phyloP scores from a whole-genome alignment of 2,329 filamentous ascomycete genomes.

The Zopfia rhizophila region DNA sequence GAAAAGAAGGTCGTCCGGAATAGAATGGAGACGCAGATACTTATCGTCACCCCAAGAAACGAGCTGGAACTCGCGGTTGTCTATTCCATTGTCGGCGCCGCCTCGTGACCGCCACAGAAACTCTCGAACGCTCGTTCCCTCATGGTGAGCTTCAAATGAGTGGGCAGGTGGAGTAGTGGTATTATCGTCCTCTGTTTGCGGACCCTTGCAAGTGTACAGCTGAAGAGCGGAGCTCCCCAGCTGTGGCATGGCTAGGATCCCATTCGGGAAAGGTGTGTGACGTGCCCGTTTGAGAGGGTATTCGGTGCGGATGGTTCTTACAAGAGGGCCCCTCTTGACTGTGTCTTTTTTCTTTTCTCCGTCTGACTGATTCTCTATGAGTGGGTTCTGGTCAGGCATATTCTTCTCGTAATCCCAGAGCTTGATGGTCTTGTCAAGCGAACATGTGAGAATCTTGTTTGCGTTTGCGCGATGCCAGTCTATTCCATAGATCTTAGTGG shows the following conservation, averaged over 20 bases:
- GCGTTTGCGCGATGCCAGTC: slow-evolving; percentile 88
- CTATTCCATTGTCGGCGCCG: slow-evolving; percentile 68
- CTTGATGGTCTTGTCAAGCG: slow-evolving; percentile 90
- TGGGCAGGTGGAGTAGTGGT: slow-evolving; percentile 56
- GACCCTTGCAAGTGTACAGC: slow-evolving; percentile 75
- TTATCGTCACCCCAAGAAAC: slow-evolving; percentile 93
- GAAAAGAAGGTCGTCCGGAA: slow-evolving; percentile 70
- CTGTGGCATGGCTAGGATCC: slow-evolving; percentile 90
- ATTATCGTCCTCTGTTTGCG: slow-evolving; percentile 44
- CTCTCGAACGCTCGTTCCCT: slow-evolving; percentile 76
- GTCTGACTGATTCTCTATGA: too few relatives aligned
- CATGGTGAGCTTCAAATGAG: slow-evolving; percentile 65
- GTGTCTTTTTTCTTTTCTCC: background rate
- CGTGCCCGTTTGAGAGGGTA: slow-evolving; percentile 93
- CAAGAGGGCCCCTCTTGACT: slow-evolving; percentile 66
- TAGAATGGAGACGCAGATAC: slow-evolving; percentile 79
- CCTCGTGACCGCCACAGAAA: slow-evolving; percentile 90
- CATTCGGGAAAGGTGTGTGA: slow-evolving; percentile 89
- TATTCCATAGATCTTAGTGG: slow-evolving; percentile 93
- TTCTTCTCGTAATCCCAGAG: slow-evolving; percentile 83
- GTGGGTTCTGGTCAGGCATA: slow-evolving; percentile 55
- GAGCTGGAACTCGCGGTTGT: slow-evolving; percentile 89
- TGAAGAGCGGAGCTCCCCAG: slow-evolving; percentile 86
- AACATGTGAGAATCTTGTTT: slow-evolving; percentile 84
- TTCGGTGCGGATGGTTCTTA: slow-evolving; percentile 80